phyloP scores from a whole-genome alignment of 495 filamentous ascomycete genomes.

The Aspergillus mulundensis region DNA sequence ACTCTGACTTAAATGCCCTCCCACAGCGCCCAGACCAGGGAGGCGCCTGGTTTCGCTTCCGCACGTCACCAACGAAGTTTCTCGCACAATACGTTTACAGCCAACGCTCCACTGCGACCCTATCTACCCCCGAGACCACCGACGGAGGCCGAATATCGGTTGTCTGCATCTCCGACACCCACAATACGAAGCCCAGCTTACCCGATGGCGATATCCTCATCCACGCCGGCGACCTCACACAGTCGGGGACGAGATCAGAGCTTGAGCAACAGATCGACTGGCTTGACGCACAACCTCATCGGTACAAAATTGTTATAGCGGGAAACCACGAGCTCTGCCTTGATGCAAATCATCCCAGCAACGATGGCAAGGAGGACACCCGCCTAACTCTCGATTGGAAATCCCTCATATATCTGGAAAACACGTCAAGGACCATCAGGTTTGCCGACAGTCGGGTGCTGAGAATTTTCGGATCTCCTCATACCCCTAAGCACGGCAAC shows the following conservation, averaged over 20 bases:
- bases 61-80: background rate
- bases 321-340: conserved; percentile 73
- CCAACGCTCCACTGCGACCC: background rate
- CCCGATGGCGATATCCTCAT: conserved; percentile 70
- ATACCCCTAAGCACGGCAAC: conserved; percentile 47
- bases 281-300: conserved; percentile 57
- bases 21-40: conserved; percentile 6
- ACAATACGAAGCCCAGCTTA: conserved; percentile 53
- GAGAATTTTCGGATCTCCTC: conserved; percentile 52
- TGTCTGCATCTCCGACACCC: conserved; percentile 76
- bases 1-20: background rate
- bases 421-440: conserved; percentile 38
- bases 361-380: background rate
- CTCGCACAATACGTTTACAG: background rate
- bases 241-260: conserved; percentile 52
- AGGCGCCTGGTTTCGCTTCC: background rate
- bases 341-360: conserved; percentile 30
- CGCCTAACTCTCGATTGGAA: conserved; percentile 27
- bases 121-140: no score
- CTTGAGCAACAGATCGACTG: conserved; percentile 64
- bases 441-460: conserved; percentile 41
- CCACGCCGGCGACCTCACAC: conserved; percentile 71
- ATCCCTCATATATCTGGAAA: conserved; percentile 47
- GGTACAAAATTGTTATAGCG: conserved; percentile 63
- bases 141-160: conserved; percentile 43